Percentiles rank a stretch among this genome's conserved stretches.
phyloP scores from a whole-genome alignment of 1,284 basidiomycete species.

The Ganoderma boninense region DNA sequence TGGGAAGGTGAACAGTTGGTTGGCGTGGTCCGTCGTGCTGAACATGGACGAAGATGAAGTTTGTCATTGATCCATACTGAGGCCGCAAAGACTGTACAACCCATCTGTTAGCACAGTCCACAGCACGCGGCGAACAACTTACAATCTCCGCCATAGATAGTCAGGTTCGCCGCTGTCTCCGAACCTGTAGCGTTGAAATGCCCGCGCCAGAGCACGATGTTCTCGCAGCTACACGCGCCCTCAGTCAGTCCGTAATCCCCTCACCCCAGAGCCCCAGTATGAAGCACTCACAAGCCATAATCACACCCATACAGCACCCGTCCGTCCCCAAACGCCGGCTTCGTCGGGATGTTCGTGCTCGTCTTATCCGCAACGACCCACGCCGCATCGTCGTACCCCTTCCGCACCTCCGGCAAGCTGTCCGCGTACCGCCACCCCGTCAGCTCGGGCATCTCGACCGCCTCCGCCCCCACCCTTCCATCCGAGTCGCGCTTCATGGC shows the following conservation, averaged over 20 bases:
- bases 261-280: background rate
- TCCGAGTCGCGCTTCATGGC: constrained; percentile 17
- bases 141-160: constrained; percentile 84
- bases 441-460: constrained; percentile 49
- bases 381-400: constrained; percentile 61
- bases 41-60: constrained; percentile 77
- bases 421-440: constrained; percentile 74
- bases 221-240: constrained; percentile 68
- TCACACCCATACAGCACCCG: constrained; percentile 80
- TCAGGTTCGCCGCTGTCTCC: constrained; percentile 71
- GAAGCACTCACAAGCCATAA: constrained; percentile 72
- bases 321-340: constrained; percentile 76
- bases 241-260: background rate
- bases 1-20: constrained; percentile 71
- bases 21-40: constrained; percentile 70
- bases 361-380: constrained; percentile 77
- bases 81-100: constrained; percentile 80
- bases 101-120: too few relatives aligned
- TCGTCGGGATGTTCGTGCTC: constrained; percentile 72
- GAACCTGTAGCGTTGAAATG: constrained; percentile 70
- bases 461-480: constrained; percentile 8
- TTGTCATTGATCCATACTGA: constrained; percentile 81
- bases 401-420: constrained; percentile 73
- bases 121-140: too few relatives aligned
- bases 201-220: constrained; percentile 81